Base-by-base conservation (phyloP, 192 early-diverging fungal species). In the Funneliformis mosseae region DNA sequence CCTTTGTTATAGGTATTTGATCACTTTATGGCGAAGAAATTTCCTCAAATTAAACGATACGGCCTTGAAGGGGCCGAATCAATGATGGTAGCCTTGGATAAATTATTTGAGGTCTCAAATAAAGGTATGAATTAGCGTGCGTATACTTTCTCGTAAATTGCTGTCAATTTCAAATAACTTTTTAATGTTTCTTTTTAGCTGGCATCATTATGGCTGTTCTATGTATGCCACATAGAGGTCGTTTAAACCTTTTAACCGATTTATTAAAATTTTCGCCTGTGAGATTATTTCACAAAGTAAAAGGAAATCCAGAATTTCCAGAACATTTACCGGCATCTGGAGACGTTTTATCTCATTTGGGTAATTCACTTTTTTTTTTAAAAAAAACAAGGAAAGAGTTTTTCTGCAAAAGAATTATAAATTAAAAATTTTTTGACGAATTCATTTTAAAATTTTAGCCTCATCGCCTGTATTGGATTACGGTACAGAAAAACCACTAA, bases 21-120 rank as follows among this genome's bases (percentile, higher is more conserved):
- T 85, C 96, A 96, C 80, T 99, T 97, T 84, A 97, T 99, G 95
- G 94, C 94, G 69, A 98, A 97, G 80, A 95, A 94, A 84, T 99
- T 99, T 85, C 95, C 95, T 21, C 92, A 97, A 80, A 92, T 99
- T 72, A 98, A 98, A 87, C 92, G 97, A 16, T 99, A 99, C 81
- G 97, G 97, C 12, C 83, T 99, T 23, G 97, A 99, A 84, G 97
- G 97, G 33, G 96, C 95, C 41, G 97, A 99, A 84, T 95, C 93
- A 78, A 97, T 97, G 90, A 97, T 98, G 91, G 91, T 93, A 18
- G 94, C 93, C 11, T 86, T 99, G 23, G 95, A 99, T 83, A 88
- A 91, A 80, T 83, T 98, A n/a, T 96, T 98, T 83, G 85, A 88
- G 70, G 86, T 92, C 12, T 89, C 94, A 10, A 84, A 84, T n/a